Percentiles rank a stretch among this genome's conserved stretches.
phyloP scores from a whole-genome alignment of 2,329 filamentous ascomycete genomes.

The Cytospora chrysosperma region DNA sequence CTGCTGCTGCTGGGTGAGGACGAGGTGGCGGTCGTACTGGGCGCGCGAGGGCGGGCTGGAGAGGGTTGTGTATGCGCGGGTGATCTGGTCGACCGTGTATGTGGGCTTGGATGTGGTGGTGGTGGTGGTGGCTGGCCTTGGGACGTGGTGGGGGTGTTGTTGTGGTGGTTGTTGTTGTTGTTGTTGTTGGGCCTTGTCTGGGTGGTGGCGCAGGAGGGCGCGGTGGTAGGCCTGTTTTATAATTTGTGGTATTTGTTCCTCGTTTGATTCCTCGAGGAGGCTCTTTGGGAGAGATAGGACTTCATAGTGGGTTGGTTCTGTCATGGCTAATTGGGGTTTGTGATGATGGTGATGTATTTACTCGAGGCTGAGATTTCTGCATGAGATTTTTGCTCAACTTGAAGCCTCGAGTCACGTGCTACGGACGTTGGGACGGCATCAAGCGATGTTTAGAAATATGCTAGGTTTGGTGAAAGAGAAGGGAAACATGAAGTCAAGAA shows the following conservation, averaged over 20 bases:
- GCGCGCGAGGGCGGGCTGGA: constrained; percentile 48
- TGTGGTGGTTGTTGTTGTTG: constrained; percentile 61
- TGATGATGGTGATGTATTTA: not conserved
- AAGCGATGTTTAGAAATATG: not conserved
- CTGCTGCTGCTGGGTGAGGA: constrained; percentile 30
- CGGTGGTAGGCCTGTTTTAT: constrained; percentile 64
- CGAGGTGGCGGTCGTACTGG: constrained; percentile 54
- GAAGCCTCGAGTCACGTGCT: constrained; percentile 21
- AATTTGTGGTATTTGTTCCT: constrained; percentile 40
- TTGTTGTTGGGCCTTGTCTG: constrained; percentile 49
- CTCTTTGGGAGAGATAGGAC: constrained; percentile 55
- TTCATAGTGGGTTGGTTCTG: constrained; percentile 55
- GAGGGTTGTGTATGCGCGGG: constrained; percentile 56
- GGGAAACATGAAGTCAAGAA: not conserved
- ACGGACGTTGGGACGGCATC: not conserved
- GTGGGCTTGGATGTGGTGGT: constrained; percentile 61
- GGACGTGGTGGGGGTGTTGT: constrained; percentile 57
- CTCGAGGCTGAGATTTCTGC: not conserved
- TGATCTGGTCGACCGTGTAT: constrained; percentile 61
- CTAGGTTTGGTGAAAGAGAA: not conserved
- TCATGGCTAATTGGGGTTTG: not conserved
- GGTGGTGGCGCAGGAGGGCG: constrained; percentile 64
- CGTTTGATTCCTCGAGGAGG: constrained; percentile 44
- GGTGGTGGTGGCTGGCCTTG: constrained; percentile 61
- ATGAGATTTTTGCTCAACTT: constrained; percentile 3